A percentile compares a stretch with the other conserved stretches of the same genome.
These are phyloP conservation scores for Cyclostephanos invisitatus DNA, from an alignment of 108 stramenopile genomes.

Conservation along the genomic window DNA sequence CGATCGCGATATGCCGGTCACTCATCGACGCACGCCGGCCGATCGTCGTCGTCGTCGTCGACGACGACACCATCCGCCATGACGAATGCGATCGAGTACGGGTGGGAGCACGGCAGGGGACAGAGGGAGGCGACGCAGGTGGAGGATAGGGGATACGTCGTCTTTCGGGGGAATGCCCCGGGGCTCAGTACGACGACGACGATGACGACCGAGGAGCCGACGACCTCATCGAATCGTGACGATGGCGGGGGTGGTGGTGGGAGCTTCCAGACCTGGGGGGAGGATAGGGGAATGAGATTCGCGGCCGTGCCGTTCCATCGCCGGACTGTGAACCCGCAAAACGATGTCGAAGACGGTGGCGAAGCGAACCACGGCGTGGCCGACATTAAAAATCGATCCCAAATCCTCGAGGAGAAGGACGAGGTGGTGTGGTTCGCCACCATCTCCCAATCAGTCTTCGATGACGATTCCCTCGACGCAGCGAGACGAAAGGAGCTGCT, in stretches of 20 bases:
- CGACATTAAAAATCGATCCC: constrained; percentile 14
- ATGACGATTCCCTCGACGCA: constrained; percentile 29
- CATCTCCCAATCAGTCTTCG: constrained; percentile 55
- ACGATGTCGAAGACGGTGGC: constrained; percentile 19
- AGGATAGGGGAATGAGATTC: constrained; percentile 76
- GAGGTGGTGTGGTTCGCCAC: constrained; percentile 89
- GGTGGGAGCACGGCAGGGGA: constrained; percentile 55
- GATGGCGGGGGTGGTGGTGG: constrained; percentile 49
- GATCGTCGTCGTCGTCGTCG: constrained; percentile 11
- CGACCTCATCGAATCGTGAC: constrained; percentile 12
- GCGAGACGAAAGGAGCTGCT: constrained; percentile 54
- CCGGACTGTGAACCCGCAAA: constrained; percentile 24
- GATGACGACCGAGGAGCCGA: too few relatives aligned
- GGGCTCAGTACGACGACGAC: constrained; percentile 19
- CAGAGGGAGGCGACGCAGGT: constrained; percentile 62
- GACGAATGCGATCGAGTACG: constrained; percentile 22
- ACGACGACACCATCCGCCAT: constrained; percentile 17
- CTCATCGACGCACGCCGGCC: constrained; percentile 29
- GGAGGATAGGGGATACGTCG: constrained; percentile 79
- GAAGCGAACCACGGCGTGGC: constrained; percentile 4
- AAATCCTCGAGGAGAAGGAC: constrained; percentile 27
- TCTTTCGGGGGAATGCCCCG: constrained; percentile 84
- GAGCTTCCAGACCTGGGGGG: constrained; percentile 90
- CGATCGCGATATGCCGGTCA: constrained; percentile 76
- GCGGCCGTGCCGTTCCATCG: constrained; percentile 78